Base-by-base conservation (phyloP, 2,329 filamentous ascomycete species). In the Talaromyces rugulosus region DNA sequence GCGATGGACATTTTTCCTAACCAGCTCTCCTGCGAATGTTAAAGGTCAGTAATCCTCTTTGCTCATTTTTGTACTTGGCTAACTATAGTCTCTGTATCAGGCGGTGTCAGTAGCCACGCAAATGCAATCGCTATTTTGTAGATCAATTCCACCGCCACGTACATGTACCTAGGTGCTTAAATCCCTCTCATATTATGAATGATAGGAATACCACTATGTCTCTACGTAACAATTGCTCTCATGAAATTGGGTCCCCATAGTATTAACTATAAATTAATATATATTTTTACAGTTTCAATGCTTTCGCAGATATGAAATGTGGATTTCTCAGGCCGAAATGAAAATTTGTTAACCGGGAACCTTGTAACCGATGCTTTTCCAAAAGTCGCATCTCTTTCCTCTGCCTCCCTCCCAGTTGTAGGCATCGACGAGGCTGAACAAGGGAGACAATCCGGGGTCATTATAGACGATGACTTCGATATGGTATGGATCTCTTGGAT, bases 321-420 rank as follows among this genome's bases (percentile, higher is more conserved):
- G 3, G 9, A 11, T 34, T 34, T 11, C 33, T 34, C 33, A 34
- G 33, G 2, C 23, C 23, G 23, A 11, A 34, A 34, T 9, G 33
- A 34, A 11, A 34, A 34, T 34, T 34, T 34, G 8, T 34, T 34
- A 34, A 34, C 33, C 60, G 11, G 60, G 60, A 4, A 33, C 69
- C 65, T 58, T 68, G 65, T 27, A 36, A 2, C 60, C 60, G 14
- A 62, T 54, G 18, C 55, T 58, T 50, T 51, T 58, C 81, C 81
- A 83, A 51, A 82, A 77, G 30, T 78, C 75, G 64, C 81, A 83
- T 59, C 81, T 71, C 34, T 66, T 64, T 0, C 81, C 81, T 42
- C 81, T 69, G 0, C 78, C 79, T 0, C 74, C 80, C 61, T 83
- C 81, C 81, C 81, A 83, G 4, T 70, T 71, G 64, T 74, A 77